phyloP scores from a whole-genome alignment of 2,329 filamentous ascomycete genomes.

The Sclerotinia spermophila region DNA sequence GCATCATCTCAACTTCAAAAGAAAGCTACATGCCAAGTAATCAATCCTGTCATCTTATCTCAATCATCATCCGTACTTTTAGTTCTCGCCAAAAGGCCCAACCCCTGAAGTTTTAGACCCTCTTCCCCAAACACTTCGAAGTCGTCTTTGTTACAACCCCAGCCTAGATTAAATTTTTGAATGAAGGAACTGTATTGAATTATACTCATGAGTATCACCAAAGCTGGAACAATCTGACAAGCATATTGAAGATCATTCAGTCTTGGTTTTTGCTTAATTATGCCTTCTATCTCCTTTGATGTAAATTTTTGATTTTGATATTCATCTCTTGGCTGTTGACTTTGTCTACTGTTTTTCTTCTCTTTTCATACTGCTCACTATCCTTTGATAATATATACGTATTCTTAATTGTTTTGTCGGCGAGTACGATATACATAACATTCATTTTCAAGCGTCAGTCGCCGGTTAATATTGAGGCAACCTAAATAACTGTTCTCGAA shows the following conservation, averaged over 20 bases:
- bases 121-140: conserved; percentile 10
- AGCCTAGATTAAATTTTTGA: conserved; percentile 14
- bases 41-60: conserved; percentile 15
- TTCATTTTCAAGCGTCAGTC: conserved; percentile 31
- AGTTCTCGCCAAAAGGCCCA: neutral
- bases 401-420: conserved; percentile 32
- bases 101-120: neutral
- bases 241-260: conserved; percentile 26
- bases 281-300: conserved; percentile 23
- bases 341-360: conserved; percentile 10
- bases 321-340: conserved; percentile 13
- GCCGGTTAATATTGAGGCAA: too few species aligned
- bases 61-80: conserved; percentile 11
- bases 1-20: neutral
- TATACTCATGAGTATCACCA: neutral
- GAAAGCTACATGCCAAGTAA: neutral
- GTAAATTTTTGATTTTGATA: conserved; percentile 13
- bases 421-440: conserved; percentile 33
- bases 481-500: conserved; percentile 31
- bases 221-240: conserved; percentile 2
- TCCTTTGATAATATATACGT: neutral
- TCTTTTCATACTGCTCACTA: neutral
- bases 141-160: conserved; percentile 1
- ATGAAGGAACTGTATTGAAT: conserved; percentile 15
- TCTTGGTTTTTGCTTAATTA: conserved; percentile 28